Percentiles rank a stretch among this genome's conserved stretches.
These are phyloP conservation scores for Diaporthe longicolla DNA, from an alignment of 2,329 filamentous ascomycete genomes.

Conservation along the genomic window DNA sequence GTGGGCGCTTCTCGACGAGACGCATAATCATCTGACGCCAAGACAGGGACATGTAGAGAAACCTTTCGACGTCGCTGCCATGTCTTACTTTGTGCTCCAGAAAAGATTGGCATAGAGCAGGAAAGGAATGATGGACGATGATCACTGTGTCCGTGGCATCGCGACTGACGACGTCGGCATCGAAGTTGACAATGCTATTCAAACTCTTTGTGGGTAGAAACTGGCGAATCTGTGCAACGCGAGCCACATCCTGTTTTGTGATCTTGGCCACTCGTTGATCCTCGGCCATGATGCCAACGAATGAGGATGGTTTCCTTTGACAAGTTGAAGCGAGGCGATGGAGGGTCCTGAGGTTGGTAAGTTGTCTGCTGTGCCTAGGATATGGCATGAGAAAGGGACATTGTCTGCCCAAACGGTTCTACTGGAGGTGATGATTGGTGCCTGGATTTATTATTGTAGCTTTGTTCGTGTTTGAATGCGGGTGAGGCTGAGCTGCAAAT, in stretches of 20 bases:
- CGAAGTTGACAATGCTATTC: slow-evolving; percentile 33
- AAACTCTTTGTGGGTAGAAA: not conserved
- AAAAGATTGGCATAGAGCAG: not conserved
- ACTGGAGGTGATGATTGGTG: not conserved
- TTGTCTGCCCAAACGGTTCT: not conserved
- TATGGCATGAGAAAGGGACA: no score
- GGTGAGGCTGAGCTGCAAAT: not conserved
- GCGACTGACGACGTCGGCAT: not conserved
- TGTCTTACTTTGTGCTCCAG: slow-evolving; percentile 16
- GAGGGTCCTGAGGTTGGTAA: not conserved
- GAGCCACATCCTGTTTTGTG: not conserved
- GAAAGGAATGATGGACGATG: slow-evolving; percentile 8
- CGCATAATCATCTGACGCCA: slow-evolving; percentile 13
- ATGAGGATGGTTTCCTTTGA: not conserved
- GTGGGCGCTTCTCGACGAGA: slow-evolving; percentile 32
- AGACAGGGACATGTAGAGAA: slow-evolving; percentile 6
- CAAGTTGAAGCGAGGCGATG: no score
- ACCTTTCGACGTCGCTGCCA: not conserved
- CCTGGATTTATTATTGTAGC: not conserved
- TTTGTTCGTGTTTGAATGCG: slow-evolving; percentile 10
- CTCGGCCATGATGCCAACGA: not conserved
- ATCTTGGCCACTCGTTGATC: not conserved
- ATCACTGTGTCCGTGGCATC: slow-evolving; percentile 26
- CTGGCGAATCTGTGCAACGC: not conserved
- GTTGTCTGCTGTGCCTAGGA: not conserved